Evolutionary conservation across 139 green algal genomes (phyloP), one percentile per base, ranked within the genome.

Genomic region (Yamagishiella unicocca): DNA sequence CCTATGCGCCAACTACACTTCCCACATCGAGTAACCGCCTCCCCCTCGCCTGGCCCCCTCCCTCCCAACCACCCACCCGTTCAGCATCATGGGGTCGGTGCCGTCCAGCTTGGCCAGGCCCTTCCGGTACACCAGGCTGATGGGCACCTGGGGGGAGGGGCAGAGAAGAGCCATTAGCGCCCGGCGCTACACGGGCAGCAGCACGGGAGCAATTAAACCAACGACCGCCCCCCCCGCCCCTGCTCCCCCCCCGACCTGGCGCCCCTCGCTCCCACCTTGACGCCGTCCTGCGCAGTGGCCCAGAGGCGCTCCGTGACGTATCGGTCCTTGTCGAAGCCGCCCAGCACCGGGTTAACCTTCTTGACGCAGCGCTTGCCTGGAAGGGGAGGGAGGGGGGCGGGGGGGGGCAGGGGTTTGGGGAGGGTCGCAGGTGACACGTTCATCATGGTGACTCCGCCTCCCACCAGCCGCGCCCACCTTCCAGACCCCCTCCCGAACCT

Each of bases 271-370:
- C 77, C 33, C 74, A 84, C 84, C 73, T 85, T 89, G 45, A 85
- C 88, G 31, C 93, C 93, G 74, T 98, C 96, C 7, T 75, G 61
- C 1, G 95, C 95, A 3, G 84, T 92, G 5, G 95, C 97, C 96
- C 95, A 98, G 68, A 97, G 87, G 1, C 97, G 87, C 83, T 96
- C 76, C 1, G 94, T 98, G 43, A 70, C 77, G 90, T 98, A 99
- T 22, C 93, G 88, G 37, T 87, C 72, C 35, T 87, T 75, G 84
- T 96, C 93, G 87, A 98, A 99, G 55, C 94, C 95, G 8, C 96
- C 96, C 53, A 96, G 92, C 84, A 98, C 96, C 12, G 95, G 92
- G 70, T 94, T 85, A 77, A 98, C 94, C 87, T 98, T 98, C 90
- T 97, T 96, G 3, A 81, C 91, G 55, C 85, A 81, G 33, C 89